Evolutionary conservation across 805 yeast genomes (phyloP), one percentile per base, ranked within the genome.

Genomic region (Kluyveromyces starmeri): DNA sequence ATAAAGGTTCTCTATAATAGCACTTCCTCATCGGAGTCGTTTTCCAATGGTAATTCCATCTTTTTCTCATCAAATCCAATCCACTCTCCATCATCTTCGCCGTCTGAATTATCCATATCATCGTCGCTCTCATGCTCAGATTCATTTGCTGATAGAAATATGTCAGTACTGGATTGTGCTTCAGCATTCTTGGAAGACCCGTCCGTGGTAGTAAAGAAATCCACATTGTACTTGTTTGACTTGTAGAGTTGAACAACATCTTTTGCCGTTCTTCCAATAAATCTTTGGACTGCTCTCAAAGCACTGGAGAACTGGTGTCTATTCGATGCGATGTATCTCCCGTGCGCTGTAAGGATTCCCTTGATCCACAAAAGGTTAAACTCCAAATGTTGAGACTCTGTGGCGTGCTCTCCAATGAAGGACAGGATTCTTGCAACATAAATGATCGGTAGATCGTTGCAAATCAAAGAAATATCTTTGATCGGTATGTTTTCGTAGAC

Each of bases 351-450:
- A 12, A 92, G 57, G 4, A 86, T 47, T 11, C 70, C 63, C 45
- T 78, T 75, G 21, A 89, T 68, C 97, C 98, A 92, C 8, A 81
- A 46, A 42, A 92, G 56, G 47, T 78, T 76, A 62, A 78, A 86
- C 61, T 92, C 96, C 16, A 89, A 54, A 59, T 92, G 97, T 21
- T 74, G 86, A 5, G 85, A 75, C 3, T 78, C 82, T 53, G 70
- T 70, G 22, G 77, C 67, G 43, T 73, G 68, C 27, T 71, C 70
- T 2, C 83, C 92, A 47, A 92, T 69, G 41, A 84, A 85, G 21
- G 64, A 59, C 28, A 92, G 55, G 22, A 89, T 48, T 38, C 80
- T 70, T 27, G 75, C 69, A 28, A 85, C 69, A 47, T 92, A 89
- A 0, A 86, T 80, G 1, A 65, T 64, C 0, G 98, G 98, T 13